These are phyloP conservation scores for Psilocybe sp. DNA, from an alignment of 768 basidiomycete species.

Conservation along the genomic window DNA sequence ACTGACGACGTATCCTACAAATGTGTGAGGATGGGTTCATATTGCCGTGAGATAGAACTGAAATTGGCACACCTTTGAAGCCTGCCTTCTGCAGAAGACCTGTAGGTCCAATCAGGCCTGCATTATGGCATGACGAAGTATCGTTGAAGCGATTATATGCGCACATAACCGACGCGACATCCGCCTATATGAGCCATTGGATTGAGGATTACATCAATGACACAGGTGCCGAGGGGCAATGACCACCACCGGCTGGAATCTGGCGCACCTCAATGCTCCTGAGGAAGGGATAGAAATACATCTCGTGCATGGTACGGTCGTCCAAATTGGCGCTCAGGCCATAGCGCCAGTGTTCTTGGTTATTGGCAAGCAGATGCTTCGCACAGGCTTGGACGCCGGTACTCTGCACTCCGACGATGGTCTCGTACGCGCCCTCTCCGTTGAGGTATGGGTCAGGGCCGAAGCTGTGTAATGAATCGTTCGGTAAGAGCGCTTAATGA, in stretches of 20 bases:
- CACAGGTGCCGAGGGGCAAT: too few species aligned
- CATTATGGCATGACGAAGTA: slow-evolving; percentile 65
- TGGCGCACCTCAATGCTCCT: slow-evolving; percentile 42
- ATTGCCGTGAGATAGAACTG: not conserved
- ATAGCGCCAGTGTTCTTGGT: slow-evolving; percentile 52
- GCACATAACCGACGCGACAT: slow-evolving; percentile 50
- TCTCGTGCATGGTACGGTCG: slow-evolving; percentile 55
- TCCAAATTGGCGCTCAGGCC: slow-evolving; percentile 45
- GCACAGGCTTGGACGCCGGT: slow-evolving; percentile 59
- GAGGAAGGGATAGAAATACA: slow-evolving; percentile 51
- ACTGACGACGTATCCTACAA: slow-evolving; percentile 43
- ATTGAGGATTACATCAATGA: not conserved
- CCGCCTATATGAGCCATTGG: slow-evolving; percentile 31
- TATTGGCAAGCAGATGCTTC: slow-evolving; percentile 50
- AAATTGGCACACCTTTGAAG: slow-evolving; percentile 34
- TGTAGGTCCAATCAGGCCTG: slow-evolving; percentile 39
- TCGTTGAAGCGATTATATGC: slow-evolving; percentile 54
- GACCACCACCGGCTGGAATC: too few species aligned
- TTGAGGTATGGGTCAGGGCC: slow-evolving; percentile 64
- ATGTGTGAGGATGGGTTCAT: not conserved
- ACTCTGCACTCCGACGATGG: slow-evolving; percentile 57
- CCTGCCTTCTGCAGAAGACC: slow-evolving; percentile 37
- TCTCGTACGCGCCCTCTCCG: slow-evolving; percentile 60
- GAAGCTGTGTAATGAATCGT: slow-evolving; percentile 26
- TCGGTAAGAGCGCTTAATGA: not conserved